Percentiles rank a stretch among this genome's conserved stretches.
phyloP scores from a whole-genome alignment of 2,329 filamentous ascomycete species.

The Clonostachys solani region DNA sequence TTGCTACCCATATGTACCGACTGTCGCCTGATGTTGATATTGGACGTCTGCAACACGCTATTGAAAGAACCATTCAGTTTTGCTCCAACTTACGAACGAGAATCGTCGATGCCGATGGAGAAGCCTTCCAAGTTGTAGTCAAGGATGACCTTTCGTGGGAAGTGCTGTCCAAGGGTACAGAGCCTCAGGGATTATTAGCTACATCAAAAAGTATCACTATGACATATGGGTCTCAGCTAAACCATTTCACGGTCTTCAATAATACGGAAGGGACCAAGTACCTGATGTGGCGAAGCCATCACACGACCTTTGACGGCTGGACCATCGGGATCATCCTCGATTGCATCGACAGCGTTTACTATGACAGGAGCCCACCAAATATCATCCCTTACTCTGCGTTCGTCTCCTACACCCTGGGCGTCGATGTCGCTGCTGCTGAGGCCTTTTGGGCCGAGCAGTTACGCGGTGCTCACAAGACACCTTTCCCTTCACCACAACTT shows the following conservation, averaged over 20 bases:
- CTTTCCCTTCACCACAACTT: conserved; percentile 4
- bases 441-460: conserved; percentile 7
- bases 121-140: conserved; percentile 4
- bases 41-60: conserved; percentile 6
- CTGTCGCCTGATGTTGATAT: conserved; percentile 6
- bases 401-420: conserved; percentile 2
- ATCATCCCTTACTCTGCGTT: conserved; percentile 1
- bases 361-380: neutral
- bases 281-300: conserved; percentile 2
- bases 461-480: conserved; percentile 2
- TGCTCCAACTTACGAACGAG: conserved; percentile 12
- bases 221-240: neutral
- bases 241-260: neutral
- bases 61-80: conserved; percentile 7
- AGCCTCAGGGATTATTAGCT: neutral
- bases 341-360: neutral
- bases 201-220: conserved; percentile 2
- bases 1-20: conserved; percentile 7
- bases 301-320: conserved; percentile 4
- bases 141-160: conserved; percentile 3
- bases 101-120: conserved; percentile 7
- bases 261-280: neutral
- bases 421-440: conserved; percentile 2
- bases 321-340: conserved; percentile 24
- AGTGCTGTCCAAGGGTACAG: too few relatives aligned